A percentile compares a stretch with the other conserved stretches of the same genome.
phyloP scores from a whole-genome alignment of 1,284 basidiomycete species.

The Irpex sp. region DNA sequence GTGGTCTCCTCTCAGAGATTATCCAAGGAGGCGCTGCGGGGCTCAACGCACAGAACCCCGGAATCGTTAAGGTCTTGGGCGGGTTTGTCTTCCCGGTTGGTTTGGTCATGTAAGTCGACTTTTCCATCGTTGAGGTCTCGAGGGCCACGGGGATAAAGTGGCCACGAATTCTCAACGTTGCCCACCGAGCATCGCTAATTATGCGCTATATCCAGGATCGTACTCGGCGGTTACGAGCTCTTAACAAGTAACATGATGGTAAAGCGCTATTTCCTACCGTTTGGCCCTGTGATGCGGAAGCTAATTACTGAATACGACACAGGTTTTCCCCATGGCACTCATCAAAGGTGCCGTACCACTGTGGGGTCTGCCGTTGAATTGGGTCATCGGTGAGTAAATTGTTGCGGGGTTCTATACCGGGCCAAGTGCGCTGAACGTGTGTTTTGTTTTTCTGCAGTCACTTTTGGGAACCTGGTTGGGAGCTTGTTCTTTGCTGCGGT shows the following conservation, averaged over 20 bases:
- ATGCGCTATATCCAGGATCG: constrained; percentile 48
- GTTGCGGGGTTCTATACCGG: not conserved
- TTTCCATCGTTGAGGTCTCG: not conserved
- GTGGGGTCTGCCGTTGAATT: constrained; percentile 67
- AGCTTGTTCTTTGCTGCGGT: constrained; percentile 70
- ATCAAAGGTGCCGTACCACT: constrained; percentile 58
- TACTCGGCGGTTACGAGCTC: constrained; percentile 65
- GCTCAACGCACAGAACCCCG: constrained; percentile 53
- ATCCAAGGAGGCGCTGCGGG: constrained; percentile 55
- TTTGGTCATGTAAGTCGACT: constrained; percentile 58
- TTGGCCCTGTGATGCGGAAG: not conserved
- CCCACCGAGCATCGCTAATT: not conserved
- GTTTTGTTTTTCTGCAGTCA: constrained; percentile 36
- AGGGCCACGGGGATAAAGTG: not conserved
- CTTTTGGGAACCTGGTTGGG: constrained; percentile 69
- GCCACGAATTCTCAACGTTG: not conserved
- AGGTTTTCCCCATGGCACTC: constrained; percentile 69
- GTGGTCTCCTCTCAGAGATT: constrained; percentile 61
- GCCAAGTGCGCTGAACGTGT: not conserved
- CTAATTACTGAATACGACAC: not conserved
- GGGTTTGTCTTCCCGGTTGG: constrained; percentile 73
- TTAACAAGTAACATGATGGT: constrained; percentile 79
- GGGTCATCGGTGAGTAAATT: constrained; percentile 51
- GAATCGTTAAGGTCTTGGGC: constrained; percentile 60
- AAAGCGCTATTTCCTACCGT: constrained; percentile 11